Evolutionary conservation across 1,284 basidiomycete species (phyloP).

Genomic region (Apiotrichum porosum): DNA sequence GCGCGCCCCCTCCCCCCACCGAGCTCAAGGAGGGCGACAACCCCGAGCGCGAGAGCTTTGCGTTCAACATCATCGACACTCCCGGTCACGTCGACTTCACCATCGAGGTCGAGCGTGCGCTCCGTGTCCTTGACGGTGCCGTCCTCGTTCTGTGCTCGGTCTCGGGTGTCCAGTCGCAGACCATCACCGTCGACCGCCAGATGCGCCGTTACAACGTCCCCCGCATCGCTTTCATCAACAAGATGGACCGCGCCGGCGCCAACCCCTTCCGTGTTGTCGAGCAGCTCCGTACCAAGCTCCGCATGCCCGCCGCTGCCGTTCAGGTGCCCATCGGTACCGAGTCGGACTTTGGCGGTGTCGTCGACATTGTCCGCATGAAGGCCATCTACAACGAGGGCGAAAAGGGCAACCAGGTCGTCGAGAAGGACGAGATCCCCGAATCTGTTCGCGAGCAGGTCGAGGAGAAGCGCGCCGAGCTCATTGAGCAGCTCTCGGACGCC

Average conservation of each 20-base stretch:
- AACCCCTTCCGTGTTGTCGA: conserved; percentile 94
- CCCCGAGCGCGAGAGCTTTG: conserved; percentile 68
- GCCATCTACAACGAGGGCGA: conserved; percentile 89
- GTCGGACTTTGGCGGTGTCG: conserved; percentile 79
- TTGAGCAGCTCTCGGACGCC: conserved; percentile 93
- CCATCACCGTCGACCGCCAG: conserved; percentile 97
- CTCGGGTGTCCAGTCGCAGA: conserved; percentile 96
- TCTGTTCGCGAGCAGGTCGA: conserved; percentile 67
- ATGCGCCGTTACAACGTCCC: conserved; percentile 97
- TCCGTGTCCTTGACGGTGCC: conserved; percentile 94
- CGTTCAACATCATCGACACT: conserved; percentile 98
- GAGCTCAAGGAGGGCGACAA: conserved; percentile 40
- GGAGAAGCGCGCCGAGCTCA: conserved; percentile 80
- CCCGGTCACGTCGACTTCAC: conserved; percentile 99
- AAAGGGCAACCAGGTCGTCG: conserved; percentile 82
- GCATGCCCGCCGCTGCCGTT: conserved; percentile 89
- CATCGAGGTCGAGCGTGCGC: conserved; percentile 95
- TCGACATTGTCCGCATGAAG: conserved; percentile 93
- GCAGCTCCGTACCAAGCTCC: conserved; percentile 88
- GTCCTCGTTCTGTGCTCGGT: conserved; percentile 96
- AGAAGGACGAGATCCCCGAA: conserved; percentile 83
- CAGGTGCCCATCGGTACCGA: conserved; percentile 94
- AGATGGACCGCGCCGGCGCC: conserved; percentile 98
- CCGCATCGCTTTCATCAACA: conserved; percentile 95
- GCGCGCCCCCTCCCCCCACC: conserved; percentile 55